phyloP scores from a whole-genome alignment of 2,329 filamentous ascomycete genomes.

The Exserohilum rostratum region DNA sequence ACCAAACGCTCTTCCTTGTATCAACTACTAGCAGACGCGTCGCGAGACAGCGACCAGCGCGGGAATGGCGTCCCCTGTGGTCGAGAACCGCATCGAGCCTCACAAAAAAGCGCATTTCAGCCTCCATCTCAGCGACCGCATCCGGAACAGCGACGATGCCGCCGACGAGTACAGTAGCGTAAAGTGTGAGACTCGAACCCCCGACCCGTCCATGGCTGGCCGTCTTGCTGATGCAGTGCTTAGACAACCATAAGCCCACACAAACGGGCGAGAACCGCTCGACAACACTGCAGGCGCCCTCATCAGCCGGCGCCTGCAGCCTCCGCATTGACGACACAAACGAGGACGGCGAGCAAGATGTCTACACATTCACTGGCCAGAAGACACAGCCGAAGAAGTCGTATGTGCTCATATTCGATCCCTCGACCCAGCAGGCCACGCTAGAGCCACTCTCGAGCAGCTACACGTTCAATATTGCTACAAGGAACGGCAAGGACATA shows the following conservation, averaged over 20 bases:
- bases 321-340: constrained; percentile 39
- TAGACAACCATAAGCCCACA: constrained; percentile 55
- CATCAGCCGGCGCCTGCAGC: constrained; percentile 31
- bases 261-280: constrained; percentile 38
- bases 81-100: constrained; percentile 46
- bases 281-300: constrained; percentile 34
- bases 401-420: constrained; percentile 74
- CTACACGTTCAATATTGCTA: constrained; percentile 84
- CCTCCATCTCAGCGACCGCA: constrained; percentile 44
- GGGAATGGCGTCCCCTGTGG: constrained; percentile 46
- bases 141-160: constrained; percentile 30
- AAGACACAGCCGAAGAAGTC: constrained; percentile 41
- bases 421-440: constrained; percentile 74
- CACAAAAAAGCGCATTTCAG: constrained; percentile 49
- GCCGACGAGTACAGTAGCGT: constrained; percentile 36
- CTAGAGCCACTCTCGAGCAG: constrained; percentile 82
- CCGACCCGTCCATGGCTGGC: not conserved
- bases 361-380: constrained; percentile 51
- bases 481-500: constrained; percentile 69
- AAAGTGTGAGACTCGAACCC: constrained; percentile 35
- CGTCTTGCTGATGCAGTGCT: constrained; percentile 16
- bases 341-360: constrained; percentile 33
- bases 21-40: not conserved
- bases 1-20: not conserved
- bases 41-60: not conserved